Conservation (phyloP, 1,284 basidiomycete species). For the Cryptococcus hybrid region DNA sequence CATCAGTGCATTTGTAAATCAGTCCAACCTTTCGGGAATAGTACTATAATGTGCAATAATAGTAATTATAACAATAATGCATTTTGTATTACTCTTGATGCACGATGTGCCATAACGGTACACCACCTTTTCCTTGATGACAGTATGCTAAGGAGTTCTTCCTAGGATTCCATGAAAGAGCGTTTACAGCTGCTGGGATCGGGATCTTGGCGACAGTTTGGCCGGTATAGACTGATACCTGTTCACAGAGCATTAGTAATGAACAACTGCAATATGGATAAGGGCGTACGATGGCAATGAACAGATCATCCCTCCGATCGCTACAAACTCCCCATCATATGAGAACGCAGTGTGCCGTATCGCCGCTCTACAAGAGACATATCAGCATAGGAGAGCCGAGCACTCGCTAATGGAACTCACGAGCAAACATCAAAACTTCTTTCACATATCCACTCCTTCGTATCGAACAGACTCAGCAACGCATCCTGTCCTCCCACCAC, state of each 20-base stretch:
- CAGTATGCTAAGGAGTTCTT: constrained; percentile 37
- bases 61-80: too few species aligned
- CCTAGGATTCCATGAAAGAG: constrained; percentile 37
- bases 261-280: neutral
- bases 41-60: too few species aligned
- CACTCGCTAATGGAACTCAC: constrained; percentile 7
- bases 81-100: constrained; percentile 18
- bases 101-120: constrained; percentile 32
- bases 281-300: constrained; percentile 28
- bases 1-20: neutral
- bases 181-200: constrained; percentile 23
- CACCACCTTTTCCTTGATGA: constrained; percentile 11
- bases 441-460: constrained; percentile 35
- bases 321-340: constrained; percentile 40
- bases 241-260: neutral
- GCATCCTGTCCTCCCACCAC: constrained; percentile 37
- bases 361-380: constrained; percentile 18
- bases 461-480: constrained; percentile 33
- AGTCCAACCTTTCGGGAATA: too few species aligned
- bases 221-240: constrained; percentile 34
- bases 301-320: constrained; percentile 40
- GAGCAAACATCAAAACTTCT: constrained; percentile 37
- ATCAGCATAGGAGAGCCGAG: neutral
- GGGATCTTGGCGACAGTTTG: constrained; percentile 27
- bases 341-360: constrained; percentile 41